A percentile compares a stretch with the other conserved stretches of the same genome.
Conservation (phyloP, 2,329 filamentous ascomycete species). For the Pseudocercospora musae region DNA sequence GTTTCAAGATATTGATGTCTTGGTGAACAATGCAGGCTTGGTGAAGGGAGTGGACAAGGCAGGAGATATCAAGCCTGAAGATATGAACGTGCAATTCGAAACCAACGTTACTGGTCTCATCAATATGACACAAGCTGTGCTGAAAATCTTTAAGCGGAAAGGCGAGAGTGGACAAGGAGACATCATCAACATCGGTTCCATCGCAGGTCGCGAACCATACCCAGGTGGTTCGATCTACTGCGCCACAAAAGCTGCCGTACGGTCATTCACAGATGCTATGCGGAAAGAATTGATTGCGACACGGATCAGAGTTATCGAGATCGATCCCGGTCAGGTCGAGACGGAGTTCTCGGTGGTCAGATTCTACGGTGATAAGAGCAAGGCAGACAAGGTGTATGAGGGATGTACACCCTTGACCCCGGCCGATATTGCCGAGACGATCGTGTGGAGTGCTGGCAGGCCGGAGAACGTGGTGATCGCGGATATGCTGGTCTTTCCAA, state of each 20-base stretch:
- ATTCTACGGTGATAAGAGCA: slow-evolving; percentile 82
- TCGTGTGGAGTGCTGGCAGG: slow-evolving; percentile 80
- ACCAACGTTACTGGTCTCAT: slow-evolving; percentile 95
- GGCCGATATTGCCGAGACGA: slow-evolving; percentile 84
- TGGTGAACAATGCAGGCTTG: slow-evolving; percentile 95
- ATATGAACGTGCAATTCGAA: slow-evolving; percentile 82
- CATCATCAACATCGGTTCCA: slow-evolving; percentile 92
- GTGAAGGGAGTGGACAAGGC: slow-evolving; percentile 85
- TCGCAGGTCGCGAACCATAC: slow-evolving; percentile 86
- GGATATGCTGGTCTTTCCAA: slow-evolving; percentile 82
- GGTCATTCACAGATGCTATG: slow-evolving; percentile 77
- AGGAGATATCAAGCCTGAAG: slow-evolving; percentile 74
- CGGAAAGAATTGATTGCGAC: slow-evolving; percentile 79
- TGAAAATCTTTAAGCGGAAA: slow-evolving; percentile 70
- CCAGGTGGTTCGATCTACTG: slow-evolving; percentile 87
- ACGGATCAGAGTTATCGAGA: slow-evolving; percentile 76
- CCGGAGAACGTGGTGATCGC: slow-evolving; percentile 89
- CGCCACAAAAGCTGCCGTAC: slow-evolving; percentile 84
- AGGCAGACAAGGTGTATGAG: slow-evolving; percentile 88
- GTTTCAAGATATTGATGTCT: slow-evolving; percentile 78
- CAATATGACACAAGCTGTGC: slow-evolving; percentile 89
- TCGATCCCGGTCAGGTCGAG: slow-evolving; percentile 91
- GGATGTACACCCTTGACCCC: slow-evolving; percentile 79
- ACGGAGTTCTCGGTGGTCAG: slow-evolving; percentile 89
- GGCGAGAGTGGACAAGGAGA: slow-evolving; percentile 74